These are phyloP conservation scores for Emergomyces orientalis DNA, from an alignment of 2,329 filamentous ascomycete species.

Conservation along the genomic window DNA sequence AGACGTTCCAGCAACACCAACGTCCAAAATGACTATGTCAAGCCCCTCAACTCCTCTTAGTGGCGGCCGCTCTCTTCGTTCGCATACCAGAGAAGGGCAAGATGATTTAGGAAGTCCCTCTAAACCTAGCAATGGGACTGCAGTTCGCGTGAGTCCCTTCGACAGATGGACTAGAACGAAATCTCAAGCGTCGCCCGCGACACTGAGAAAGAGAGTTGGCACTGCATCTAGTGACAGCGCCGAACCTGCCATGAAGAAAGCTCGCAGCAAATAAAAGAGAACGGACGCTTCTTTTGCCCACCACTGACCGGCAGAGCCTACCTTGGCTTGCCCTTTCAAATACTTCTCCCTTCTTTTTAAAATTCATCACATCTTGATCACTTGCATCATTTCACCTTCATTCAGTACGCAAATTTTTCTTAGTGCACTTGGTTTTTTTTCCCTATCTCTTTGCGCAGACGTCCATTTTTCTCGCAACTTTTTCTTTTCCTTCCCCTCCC, in stretches of 20 bases:
- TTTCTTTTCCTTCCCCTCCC: background rate
- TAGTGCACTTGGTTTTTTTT: background rate
- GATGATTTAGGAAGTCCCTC: conserved; percentile 20
- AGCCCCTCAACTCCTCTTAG: conserved; percentile 27
- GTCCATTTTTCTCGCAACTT: background rate
- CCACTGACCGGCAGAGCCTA: background rate
- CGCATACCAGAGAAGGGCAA: conserved; percentile 22
- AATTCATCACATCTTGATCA: background rate
- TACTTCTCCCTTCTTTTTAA: background rate
- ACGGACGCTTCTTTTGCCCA: background rate
- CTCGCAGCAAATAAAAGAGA: conserved; percentile 11
- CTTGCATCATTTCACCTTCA: background rate
- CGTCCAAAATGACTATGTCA: conserved; percentile 15
- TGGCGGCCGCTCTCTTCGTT: conserved; percentile 27
- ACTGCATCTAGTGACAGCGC: conserved; percentile 21
- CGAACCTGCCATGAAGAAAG: conserved; percentile 12
- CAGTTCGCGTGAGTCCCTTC: conserved; percentile 33
- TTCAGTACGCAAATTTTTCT: background rate
- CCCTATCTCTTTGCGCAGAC: background rate
- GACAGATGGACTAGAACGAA: conserved; percentile 33
- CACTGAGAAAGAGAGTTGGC: conserved; percentile 30
- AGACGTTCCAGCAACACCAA: conserved; percentile 20
- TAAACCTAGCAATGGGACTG: conserved; percentile 19
- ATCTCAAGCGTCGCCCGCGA: conserved; percentile 18
- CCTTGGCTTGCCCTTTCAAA: background rate